Base-by-base conservation (phyloP, 208 protist species). In the Wallacemonas sp. region DNA sequence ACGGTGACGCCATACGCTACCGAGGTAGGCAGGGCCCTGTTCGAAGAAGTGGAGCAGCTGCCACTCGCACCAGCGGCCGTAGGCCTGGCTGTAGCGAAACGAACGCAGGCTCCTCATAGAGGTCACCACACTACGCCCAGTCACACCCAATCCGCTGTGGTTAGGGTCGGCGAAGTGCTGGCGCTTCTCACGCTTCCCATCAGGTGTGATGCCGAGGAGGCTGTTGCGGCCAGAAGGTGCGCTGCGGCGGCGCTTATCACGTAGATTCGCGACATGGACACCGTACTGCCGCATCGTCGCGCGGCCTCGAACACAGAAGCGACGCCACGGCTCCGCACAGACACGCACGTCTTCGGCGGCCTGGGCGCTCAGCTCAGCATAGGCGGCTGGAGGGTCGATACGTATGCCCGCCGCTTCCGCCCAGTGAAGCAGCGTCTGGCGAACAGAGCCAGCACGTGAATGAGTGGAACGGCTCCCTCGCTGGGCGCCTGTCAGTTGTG, bases 41-140 rank as follows among this genome's bases (percentile, higher is more conserved):
- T 79, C 78, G 45, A 67, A 77, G 41, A 84, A 77, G 46, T 72
- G 65, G 36, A 55, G 45, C 64, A 84, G 51, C 59, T 84, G 68
- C 78, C 73, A 80, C 17, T 49, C 62, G 38, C 72, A 79, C 77
- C 72, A 79, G 21, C 64, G 66, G 41, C 31, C 62, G 36, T 79
- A 76, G 39, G 66, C 59, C 27, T 68, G 66, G 1, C 56, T 66
- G 12, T 60, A 45, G 30, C 71, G 76, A 54, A 70, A 77, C 19
- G 71, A 65, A 4, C 56, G 31, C 14, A 75, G 61, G 27, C 63
- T 61, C 0, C 3, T 58, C 9, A 39, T n/a, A 5, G 51, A 58
- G n/a, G n/a, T n/a, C n/a, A n/a, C n/a, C n/a, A n/a, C n/a, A n/a
- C n/a, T n/a, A n/a, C n/a, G n/a, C n/a, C n/a, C n/a, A n/a, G n/a